These are phyloP conservation scores for Macrophomina tecta DNA, from an alignment of 2,329 filamentous ascomycete genomes.

Conservation along the genomic window DNA sequence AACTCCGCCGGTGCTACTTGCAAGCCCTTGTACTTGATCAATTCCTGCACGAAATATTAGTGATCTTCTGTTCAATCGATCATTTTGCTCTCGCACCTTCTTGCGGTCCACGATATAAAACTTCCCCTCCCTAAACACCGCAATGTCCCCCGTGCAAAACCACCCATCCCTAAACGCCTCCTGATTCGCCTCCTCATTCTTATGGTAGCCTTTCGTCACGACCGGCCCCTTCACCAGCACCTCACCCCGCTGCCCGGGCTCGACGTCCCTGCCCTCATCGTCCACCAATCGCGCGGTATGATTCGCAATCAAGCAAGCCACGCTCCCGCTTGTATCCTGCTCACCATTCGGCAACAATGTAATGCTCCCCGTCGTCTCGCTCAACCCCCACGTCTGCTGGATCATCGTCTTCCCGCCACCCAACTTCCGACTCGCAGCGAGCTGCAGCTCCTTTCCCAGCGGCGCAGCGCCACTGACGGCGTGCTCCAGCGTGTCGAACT, in stretches of 20 bases:
- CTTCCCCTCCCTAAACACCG: slow-evolving; percentile 41
- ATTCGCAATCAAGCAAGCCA: slow-evolving; percentile 52
- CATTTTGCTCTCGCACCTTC: slow-evolving; percentile 32
- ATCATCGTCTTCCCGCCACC: slow-evolving; percentile 49
- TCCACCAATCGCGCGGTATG: slow-evolving; percentile 40
- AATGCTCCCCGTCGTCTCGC: slow-evolving; percentile 55
- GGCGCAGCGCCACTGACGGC: slow-evolving; percentile 64
- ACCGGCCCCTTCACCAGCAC: slow-evolving; percentile 44
- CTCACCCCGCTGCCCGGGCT: slow-evolving; percentile 40
- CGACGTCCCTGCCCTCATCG: slow-evolving; percentile 42
- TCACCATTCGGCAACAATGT: slow-evolving; percentile 40
- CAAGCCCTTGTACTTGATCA: slow-evolving; percentile 58
- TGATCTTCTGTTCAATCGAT: no score
- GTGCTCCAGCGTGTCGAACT: slow-evolving; percentile 55
- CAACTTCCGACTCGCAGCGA: slow-evolving; percentile 55
- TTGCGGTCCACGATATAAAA: slow-evolving; percentile 53
- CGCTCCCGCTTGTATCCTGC: slow-evolving; percentile 49
- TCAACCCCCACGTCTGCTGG: slow-evolving; percentile 64
- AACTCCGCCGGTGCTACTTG: slow-evolving; percentile 58
- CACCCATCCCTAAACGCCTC: slow-evolving; percentile 44
- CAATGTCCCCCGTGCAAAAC: slow-evolving; percentile 49
- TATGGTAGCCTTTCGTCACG: slow-evolving; percentile 47
- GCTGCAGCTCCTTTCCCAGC: slow-evolving; percentile 60
- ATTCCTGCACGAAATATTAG: slow-evolving; percentile 39
- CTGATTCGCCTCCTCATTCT: slow-evolving; percentile 39